Base-by-base conservation (phyloP, 2,329 filamentous ascomycete species). In the Didymosphaeria variabile region DNA sequence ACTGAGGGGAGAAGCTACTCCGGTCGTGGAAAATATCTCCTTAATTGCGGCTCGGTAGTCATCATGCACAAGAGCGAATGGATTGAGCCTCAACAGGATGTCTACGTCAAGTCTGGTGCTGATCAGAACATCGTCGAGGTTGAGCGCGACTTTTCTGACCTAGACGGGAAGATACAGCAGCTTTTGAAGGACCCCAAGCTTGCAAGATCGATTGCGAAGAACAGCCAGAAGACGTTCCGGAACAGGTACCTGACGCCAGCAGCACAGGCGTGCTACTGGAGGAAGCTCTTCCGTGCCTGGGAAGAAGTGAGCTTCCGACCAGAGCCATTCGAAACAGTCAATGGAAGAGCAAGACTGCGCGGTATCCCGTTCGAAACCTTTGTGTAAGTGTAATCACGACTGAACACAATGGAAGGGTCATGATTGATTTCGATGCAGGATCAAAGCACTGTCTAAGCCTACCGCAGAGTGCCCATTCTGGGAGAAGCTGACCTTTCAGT, bases 21-120 rank as follows among this genome's bases (percentile, higher is more conserved):
- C 3, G 83, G 82, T 1, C 77, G 80, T 2, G 78, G 82, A 17
- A 84, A 84, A 66, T 85, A 85, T 60, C 73, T 84, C 1, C 79
- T 84, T 34, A 82, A 82, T 63, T 85, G 83, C 67, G 58, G 54
- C n/a, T 70, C 66, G 17, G 57, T 70, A 2, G 38, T 63, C 19
- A 57, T 69, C 57, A 60, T 52, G 44, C 66, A 70, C 42, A 67
- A 65, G 51, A 53, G 57, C 36, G 55, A 67, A 21, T 70, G 67
- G 63, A 57, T 67, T 6, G 59, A 70, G 51, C 63, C 59, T 29
- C 61, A 68, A 34, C 61, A 63, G 1, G 50, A 65, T 52, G 57
- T 67, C 23, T 60, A 63, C 15, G 31, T 60, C 12, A 15, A 60
- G n/a, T 51, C 56, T 2, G 67, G 67, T n/a, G 52, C 59, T 8